Evolutionary conservation across 1,284 basidiomycete genomes (phyloP), one percentile per base, ranked within the genome.

Genomic region (Kalmanozyma brasiliensis): DNA sequence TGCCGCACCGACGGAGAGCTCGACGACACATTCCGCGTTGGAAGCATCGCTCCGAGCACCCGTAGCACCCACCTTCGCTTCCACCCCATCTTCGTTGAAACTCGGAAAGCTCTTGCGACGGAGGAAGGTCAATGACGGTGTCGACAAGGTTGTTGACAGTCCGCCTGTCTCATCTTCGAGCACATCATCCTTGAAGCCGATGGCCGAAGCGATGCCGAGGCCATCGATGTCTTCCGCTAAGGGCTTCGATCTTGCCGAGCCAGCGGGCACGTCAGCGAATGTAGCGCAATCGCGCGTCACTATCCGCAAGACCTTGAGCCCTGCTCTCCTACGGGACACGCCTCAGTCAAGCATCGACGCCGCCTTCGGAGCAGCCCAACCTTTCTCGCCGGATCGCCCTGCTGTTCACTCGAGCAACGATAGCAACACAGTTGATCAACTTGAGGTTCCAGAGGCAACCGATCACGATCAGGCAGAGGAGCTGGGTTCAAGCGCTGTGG

Each of bases 301-400:
- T 8, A 69, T 69, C 33, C 60, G 61, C 35, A 69, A 64, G 43
- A 69, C 66, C 6, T 41, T 69, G 38, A 69, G 66, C 30, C 66
- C 66, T 11, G 57, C 60, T 5, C 49, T 69, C 34, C 56, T 69
- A 8, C 51, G 60, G 32, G 66, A 69, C 2, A 42, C 43, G 34
- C 36, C 34, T 16, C 57, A 46, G 17, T 29, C 46, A 11, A 46
- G 56, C 1, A 47, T 55, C 47, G 56, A 49, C 8, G 41, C 46
- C 13, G 34, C 8, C 4, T 34, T 60, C 1, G 45, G 26, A 20
- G 38, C 47, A 8, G 43, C 3, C 0, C 38, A 52, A 4, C 16
- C 19, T 19, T 37, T 26, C 30, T 46, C 36, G 9, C 17, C 44
- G 19, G 51, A 35, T 14, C 23, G 40, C 11, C 40, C 38, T 20